phyloP scores from a whole-genome alignment of 805 yeast genomes.

The Candida loeiensis region DNA sequence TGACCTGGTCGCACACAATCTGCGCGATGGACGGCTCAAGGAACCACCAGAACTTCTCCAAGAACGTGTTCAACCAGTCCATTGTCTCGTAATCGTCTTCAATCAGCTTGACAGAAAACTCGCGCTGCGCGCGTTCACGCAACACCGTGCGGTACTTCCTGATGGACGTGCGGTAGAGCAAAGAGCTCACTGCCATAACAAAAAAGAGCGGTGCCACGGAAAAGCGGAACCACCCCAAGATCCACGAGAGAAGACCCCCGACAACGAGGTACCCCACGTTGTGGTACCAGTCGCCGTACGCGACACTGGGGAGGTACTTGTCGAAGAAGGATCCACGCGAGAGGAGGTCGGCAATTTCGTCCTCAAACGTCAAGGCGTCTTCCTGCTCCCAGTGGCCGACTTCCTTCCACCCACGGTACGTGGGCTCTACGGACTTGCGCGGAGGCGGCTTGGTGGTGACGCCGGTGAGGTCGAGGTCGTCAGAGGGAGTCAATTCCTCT shows the following conservation, averaged over 20 bases:
- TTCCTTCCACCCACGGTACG: conserved; percentile 92
- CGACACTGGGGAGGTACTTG: conserved; percentile 64
- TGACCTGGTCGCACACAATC: conserved; percentile 80
- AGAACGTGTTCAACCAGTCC: conserved; percentile 91
- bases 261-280: conserved; percentile 66
- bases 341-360: conserved; percentile 67
- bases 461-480: conserved; percentile 33
- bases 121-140: conserved; percentile 82
- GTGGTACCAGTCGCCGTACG: conserved; percentile 97
- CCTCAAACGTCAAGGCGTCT: conserved; percentile 62
- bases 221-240: conserved; percentile 72
- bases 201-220: conserved; percentile 80
- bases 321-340: conserved; percentile 73
- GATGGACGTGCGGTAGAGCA: conserved; percentile 79
- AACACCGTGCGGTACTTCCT: conserved; percentile 71
- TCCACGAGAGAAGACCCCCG: conserved; percentile 72
- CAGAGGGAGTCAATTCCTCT: conserved; percentile 28
- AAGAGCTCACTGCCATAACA: conserved; percentile 55
- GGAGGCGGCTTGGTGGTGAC: conserved; percentile 37
- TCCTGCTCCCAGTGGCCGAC: conserved; percentile 81
- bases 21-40: conserved; percentile 87
- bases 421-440: conserved; percentile 57
- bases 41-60: conserved; percentile 88
- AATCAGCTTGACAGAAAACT: conserved; percentile 71
- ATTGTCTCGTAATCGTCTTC: conserved; percentile 89